A percentile compares a stretch with the other conserved stretches of the same genome.
Conservation (phyloP, 2,329 filamentous ascomycete genomes). For the Cordyceps militaris region DNA sequence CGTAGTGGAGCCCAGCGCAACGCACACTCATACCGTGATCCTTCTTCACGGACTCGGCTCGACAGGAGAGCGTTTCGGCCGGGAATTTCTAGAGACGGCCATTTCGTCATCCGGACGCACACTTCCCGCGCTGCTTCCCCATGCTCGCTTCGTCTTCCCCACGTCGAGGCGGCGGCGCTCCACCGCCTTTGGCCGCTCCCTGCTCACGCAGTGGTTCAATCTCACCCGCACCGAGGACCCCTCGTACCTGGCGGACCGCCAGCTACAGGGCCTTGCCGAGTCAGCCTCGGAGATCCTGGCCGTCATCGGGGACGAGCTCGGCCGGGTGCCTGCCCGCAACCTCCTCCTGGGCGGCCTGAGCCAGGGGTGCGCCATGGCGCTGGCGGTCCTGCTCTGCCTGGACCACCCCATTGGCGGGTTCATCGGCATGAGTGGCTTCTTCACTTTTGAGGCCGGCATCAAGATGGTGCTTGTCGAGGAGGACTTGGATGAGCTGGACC, state of each 20-base stretch:
- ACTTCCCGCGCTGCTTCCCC: constrained; percentile 28
- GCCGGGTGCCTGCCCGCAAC: constrained; percentile 25
- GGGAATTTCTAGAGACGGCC: constrained; percentile 25
- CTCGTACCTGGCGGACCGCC: constrained; percentile 32
- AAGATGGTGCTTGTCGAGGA: constrained; percentile 18
- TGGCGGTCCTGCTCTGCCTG: constrained; percentile 36
- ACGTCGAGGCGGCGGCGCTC: constrained; percentile 39
- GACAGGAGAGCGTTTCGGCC: constrained; percentile 27
- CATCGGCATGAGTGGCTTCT: constrained; percentile 41
- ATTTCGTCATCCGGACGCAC: constrained; percentile 18
- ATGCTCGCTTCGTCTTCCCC: constrained; percentile 44
- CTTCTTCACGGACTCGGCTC: constrained; percentile 27
- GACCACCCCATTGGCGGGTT: constrained; percentile 32
- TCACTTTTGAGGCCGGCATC: constrained; percentile 34
- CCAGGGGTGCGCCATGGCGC: constrained; percentile 42
- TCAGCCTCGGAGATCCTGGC: constrained; percentile 28
- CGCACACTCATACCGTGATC: constrained; percentile 24
- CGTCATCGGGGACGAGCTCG: constrained; percentile 28
- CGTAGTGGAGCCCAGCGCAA: constrained; percentile 18
- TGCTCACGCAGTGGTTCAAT: constrained; percentile 47
- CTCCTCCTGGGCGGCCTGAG: constrained; percentile 46
- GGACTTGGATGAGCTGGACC: constrained; percentile 17
- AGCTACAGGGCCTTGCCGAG: constrained; percentile 38
- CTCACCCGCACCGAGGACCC: constrained; percentile 34
- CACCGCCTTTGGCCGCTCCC: constrained; percentile 32